Base-by-base conservation (phyloP, 257 asterid species). In the Solanum ossicruentum region DNA sequence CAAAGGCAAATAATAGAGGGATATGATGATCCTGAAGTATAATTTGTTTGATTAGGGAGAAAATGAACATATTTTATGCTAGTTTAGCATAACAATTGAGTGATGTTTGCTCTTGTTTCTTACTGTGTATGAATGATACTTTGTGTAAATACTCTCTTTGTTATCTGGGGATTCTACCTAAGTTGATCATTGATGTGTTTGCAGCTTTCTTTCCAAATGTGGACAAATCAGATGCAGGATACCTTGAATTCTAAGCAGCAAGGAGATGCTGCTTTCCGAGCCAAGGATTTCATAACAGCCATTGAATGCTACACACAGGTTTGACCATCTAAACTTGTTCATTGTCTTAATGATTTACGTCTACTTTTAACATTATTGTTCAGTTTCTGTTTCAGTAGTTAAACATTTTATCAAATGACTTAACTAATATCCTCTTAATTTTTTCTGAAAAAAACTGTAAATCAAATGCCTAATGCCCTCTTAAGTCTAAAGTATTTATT, bases 151-250 rank as follows among this genome's bases (percentile, higher is more conserved):
- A 26, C 63, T 49, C 82, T 17, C 52, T 77, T n/a, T 12, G 17
- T 8, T 77, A 51, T 17, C 26, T 77, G 5, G 3, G 73, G 45
- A 51, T 52, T 23, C 10, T 26, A 26, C 61, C 82, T 77, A 77
- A 77, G 63, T 16, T 77, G 26, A 75, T 26, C 61, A 51, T 77
- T 52, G 21, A 28, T 52, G 26, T 75, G 23, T 75, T 63, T 91
- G 91, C 98, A 96, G 99, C 95, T 96, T 72, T 96, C 99, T 71
- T 96, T 96, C 86, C 99, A 96, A 84, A 84, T 96, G 95, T 96
- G 99, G 99, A 96, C 98, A 43, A 91, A 93, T 84, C 98, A 95
- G 92, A 94, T 96, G 98, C 98, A 95, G 91, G 98, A 93, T 82
- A 91, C 95, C 41, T 87, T 96, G 92, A 91, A 89, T 81, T 93